A percentile compares a stretch with the other conserved stretches of the same genome.
phyloP scores from a whole-genome alignment of 1,139 yeast genomes.

The Geotrichum carabidarum region DNA sequence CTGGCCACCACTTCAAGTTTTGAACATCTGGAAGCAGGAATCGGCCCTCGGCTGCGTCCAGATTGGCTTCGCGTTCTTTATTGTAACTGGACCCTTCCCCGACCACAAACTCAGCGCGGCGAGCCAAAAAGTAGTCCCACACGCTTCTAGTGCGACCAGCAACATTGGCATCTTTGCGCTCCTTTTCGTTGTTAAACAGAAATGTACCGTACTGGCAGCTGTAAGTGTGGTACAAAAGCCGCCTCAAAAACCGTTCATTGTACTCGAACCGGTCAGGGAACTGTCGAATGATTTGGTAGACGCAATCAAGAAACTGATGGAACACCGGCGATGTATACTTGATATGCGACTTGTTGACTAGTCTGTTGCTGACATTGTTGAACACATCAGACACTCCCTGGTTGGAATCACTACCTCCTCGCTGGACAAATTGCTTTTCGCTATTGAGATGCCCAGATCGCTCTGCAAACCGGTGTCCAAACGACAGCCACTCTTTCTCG shows the following conservation, averaged over 20 bases:
- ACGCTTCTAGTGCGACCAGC: constrained; percentile 61
- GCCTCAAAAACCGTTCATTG: constrained; percentile 78
- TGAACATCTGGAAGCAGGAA: constrained; percentile 63
- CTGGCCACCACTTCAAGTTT: constrained; percentile 83
- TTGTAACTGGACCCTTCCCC: constrained; percentile 35
- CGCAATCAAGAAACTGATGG: constrained; percentile 88
- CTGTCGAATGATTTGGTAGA: constrained; percentile 71
- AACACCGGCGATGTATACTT: constrained; percentile 80
- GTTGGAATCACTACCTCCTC: constrained; percentile 27
- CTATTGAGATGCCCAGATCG: constrained; percentile 64
- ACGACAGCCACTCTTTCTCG: constrained; percentile 93
- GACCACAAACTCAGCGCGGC: constrained; percentile 60
- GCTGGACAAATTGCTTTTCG: constrained; percentile 25
- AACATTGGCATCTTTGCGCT: constrained; percentile 44
- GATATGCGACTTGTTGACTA: constrained; percentile 36
- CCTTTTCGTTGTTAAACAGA: constrained; percentile 67
- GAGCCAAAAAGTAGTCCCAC: constrained; percentile 88
- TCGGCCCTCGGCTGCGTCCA: constrained; percentile 36
- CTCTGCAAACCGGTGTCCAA: constrained; percentile 86
- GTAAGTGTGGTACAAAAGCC: constrained; percentile 79
- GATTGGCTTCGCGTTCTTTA: constrained; percentile 16
- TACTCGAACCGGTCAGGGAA: constrained; percentile 73
- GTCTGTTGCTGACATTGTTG: constrained; percentile 35
- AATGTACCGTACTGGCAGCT: constrained; percentile 96
- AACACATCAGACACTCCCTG: constrained; percentile 40